Base-by-base conservation (phyloP, 2,329 filamentous ascomycete genomes). In the Scedosporium boydii region DNA sequence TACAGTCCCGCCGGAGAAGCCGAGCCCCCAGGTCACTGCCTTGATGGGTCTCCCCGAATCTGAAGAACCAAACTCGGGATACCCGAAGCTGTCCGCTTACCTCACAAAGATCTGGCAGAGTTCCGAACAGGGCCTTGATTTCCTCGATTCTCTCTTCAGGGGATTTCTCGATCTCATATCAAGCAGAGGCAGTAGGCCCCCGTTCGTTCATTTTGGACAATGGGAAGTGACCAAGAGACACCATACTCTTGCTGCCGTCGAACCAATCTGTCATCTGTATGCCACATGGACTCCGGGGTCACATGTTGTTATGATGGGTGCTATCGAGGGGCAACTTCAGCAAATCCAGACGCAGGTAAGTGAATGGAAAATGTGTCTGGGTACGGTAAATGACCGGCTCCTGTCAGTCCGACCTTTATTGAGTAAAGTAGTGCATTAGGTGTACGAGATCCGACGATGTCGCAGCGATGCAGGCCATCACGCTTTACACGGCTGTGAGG, bases 101-200 rank as follows among this genome's bases (percentile, higher is more conserved):
- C 58, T 59, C 41, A 41, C 58, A 38, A 42, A 59, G 6, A 3
- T 21, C 16, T 59, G 58, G 58, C 34, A 23, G 9, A 59, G 29
- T n/a, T 38, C 58, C 41, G 58, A 59, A 21, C 58, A 59, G 38
- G 58, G 58, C 58, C 41, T 59, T 18, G 38, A 46, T 23, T 29
- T 26, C 38, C 18, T 59, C n/a, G 58, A 59, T 26, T 38, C 38
- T 6, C 18, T 12, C 34, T 59, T 38, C 26, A 44, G 42, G 41
- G n/a, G 58, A 6, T 46, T 18, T 44, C n/a, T 42, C 58, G 58
- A 59, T 42, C 21, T n/a, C 21, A n/a, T 59, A 7, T 16, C 53
- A 7, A 16, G 23, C 14, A 2, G 14, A 5, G 58, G 34, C 21
- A 10, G 14, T 9, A 38, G 18, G 21, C 58, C 38, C 1, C 41